Percentiles rank a stretch among this genome's conserved stretches.
Evolutionary conservation across 1,139 yeast genomes (phyloP).

Genomic region (Taphrina deformans): DNA sequence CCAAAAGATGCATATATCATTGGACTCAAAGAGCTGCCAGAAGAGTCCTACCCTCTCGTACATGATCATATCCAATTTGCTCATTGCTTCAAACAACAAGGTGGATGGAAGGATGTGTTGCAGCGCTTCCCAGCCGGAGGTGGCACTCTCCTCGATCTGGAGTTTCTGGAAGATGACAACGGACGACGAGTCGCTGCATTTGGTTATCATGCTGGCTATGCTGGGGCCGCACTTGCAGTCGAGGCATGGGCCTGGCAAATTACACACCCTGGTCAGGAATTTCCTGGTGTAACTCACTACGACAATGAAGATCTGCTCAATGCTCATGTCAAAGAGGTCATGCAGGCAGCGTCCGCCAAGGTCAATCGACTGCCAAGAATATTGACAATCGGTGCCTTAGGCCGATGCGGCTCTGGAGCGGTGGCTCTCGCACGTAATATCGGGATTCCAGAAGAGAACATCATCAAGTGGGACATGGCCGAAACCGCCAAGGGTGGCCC

Average conservation of each 20-base stretch:
- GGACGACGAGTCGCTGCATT: constrained; percentile 99
- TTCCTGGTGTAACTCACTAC: constrained; percentile 70
- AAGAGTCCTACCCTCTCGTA: constrained; percentile 85
- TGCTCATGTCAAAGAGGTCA: constrained; percentile 63
- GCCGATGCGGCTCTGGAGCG: constrained; percentile 99
- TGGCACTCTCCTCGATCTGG: constrained; percentile 87
- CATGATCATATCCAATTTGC: constrained; percentile 98
- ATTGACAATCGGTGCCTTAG: constrained; percentile 92
- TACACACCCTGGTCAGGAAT: constrained; percentile 65
- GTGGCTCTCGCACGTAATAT: constrained; percentile 73
- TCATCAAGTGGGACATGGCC: constrained; percentile 92
- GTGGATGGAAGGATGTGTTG: constrained; percentile 92
- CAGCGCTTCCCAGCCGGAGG: constrained; percentile 86
- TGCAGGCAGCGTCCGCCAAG: constrained; percentile 56
- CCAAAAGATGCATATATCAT: constrained; percentile 85
- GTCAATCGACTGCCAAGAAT: constrained; percentile 28
- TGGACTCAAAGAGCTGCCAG: constrained; percentile 95
- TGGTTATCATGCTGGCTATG: constrained; percentile 98
- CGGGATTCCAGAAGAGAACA: constrained; percentile 83
- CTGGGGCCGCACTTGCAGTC: constrained; percentile 96
- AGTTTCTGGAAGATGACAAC: constrained; percentile 86
- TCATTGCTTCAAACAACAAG: constrained; percentile 96
- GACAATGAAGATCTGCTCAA: constrained; percentile 75
- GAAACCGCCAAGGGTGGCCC: constrained; percentile 98
- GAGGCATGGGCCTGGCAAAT: constrained; percentile 94